phyloP scores from a whole-genome alignment of 768 basidiomycete species.

The Lactarius quietus region DNA sequence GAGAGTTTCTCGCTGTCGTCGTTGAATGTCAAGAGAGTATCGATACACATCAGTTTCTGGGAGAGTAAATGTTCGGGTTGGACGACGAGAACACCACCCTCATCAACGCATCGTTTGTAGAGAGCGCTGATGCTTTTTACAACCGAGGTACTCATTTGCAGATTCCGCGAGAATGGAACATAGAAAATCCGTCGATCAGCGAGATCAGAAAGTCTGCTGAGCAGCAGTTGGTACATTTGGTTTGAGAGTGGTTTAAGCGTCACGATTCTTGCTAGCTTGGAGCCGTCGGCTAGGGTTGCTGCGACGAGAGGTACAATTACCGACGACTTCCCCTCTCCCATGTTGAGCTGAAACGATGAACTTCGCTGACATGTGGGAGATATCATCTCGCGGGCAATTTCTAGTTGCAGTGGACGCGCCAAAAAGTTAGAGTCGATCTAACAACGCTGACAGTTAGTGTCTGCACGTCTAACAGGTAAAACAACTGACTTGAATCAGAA shows the following conservation, averaged over 20 bases:
- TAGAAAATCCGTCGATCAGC: conserved; percentile 46
- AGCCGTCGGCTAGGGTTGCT: conserved; percentile 40
- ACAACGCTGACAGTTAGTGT: not conserved
- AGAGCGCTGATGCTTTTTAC: conserved; percentile 31
- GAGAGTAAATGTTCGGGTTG: conserved; percentile 57
- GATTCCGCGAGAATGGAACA: conserved; percentile 47
- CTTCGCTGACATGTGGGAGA: conserved; percentile 36
- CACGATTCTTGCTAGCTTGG: conserved; percentile 45
- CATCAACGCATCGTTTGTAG: conserved; percentile 37
- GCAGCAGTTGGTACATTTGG: conserved; percentile 49
- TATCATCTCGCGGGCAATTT: conserved; percentile 47
- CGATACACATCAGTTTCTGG: conserved; percentile 45
- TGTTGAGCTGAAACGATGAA: conserved; percentile 48
- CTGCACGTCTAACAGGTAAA: not conserved
- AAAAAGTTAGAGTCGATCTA: conserved; percentile 47
- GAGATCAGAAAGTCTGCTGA: conserved; percentile 42
- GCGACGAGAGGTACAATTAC: conserved; percentile 50
- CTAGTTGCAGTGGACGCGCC: conserved; percentile 41
- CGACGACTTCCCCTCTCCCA: conserved; percentile 56
- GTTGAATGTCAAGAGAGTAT: conserved; percentile 30
- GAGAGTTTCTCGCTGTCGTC: not conserved
- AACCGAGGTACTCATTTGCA: conserved; percentile 28
- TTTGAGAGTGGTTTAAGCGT: conserved; percentile 44
- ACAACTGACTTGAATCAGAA: conserved; percentile 15
- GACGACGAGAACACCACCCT: conserved; percentile 42